These are phyloP conservation scores for Trichoderma sp. DNA, from an alignment of 2,329 filamentous ascomycete species.

Conservation along the genomic window DNA sequence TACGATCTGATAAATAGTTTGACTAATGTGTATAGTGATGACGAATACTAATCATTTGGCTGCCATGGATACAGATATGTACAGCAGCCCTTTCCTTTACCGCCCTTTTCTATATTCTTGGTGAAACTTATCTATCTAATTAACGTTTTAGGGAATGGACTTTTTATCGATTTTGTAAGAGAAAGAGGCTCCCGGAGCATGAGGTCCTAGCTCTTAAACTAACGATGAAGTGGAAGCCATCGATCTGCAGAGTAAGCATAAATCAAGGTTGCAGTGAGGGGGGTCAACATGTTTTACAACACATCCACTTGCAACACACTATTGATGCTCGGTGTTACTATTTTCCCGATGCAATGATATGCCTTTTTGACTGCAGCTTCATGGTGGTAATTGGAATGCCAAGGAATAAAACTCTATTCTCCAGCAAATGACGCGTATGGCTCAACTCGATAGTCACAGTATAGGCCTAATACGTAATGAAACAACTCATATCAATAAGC, in stretches of 20 bases:
- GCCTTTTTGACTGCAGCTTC: background rate
- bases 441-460: background rate
- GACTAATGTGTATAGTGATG: background rate
- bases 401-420: background rate
- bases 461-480: background rate
- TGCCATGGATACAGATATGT: background rate
- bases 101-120: background rate
- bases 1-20: background rate
- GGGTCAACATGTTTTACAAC: background rate
- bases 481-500: background rate
- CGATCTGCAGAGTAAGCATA: background rate
- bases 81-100: background rate
- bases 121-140: no score
- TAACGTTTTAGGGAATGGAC: no score
- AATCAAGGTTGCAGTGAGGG: background rate
- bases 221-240: background rate
- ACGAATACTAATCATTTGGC: background rate
- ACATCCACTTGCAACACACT: background rate
- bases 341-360: background rate
- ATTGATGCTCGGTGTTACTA: background rate
- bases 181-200: background rate
- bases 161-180: background rate
- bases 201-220: background rate
- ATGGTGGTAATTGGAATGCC: background rate
- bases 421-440: background rate